Percentiles rank a stretch among this genome's conserved stretches.
Evolutionary conservation across 257 asterid genomes (phyloP).

Genomic region (Marsdenia floribunda): DNA sequence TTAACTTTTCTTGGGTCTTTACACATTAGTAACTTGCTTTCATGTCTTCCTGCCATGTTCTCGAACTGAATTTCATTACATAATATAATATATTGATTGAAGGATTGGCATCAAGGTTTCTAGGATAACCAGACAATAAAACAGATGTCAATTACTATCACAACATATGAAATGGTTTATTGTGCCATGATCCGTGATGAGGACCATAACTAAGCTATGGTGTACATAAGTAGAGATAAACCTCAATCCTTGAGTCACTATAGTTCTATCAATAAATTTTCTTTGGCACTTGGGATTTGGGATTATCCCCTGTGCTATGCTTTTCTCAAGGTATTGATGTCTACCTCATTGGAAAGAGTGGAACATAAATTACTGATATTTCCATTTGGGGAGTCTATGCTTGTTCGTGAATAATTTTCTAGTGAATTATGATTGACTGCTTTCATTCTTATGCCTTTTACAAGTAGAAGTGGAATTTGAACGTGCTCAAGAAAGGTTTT

Average conservation of each 20-base stretch:
- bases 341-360: no score
- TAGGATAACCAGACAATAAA: not conserved
- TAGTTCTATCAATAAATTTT: not conserved
- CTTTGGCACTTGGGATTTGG: not conserved
- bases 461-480: conserved; percentile 45
- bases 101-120: not conserved
- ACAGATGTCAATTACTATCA: not conserved
- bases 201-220: not conserved
- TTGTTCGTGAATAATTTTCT: not conserved
- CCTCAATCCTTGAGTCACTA: not conserved
- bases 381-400: not conserved
- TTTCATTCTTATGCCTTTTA: conserved; percentile 9
- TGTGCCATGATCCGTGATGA: not conserved
- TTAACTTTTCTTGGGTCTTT: not conserved
- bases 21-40: not conserved
- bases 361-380: no score
- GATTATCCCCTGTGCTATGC: not conserved
- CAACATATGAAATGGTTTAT: not conserved
- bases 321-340: no score
- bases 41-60: not conserved
- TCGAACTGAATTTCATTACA: not conserved
- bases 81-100: not conserved
- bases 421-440: no score
- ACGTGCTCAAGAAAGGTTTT: conserved; percentile 16
- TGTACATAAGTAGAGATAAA: not conserved